Conservation (phyloP, 1,284 basidiomycete species). For the Marasmius tenuissimus region DNA sequence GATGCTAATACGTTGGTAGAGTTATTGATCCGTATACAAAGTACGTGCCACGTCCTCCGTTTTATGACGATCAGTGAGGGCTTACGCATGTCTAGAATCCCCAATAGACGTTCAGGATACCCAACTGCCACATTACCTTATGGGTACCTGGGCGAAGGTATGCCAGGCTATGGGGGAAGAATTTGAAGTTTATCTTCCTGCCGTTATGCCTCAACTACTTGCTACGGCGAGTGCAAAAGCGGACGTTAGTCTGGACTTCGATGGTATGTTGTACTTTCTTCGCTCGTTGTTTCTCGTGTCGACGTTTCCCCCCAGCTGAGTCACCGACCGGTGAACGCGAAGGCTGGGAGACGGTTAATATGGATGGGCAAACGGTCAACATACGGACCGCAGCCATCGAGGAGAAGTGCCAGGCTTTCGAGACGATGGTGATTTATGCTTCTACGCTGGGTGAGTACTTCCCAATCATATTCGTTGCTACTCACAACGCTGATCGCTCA, state of each 20-base stretch:
- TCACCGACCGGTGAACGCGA: slow-evolving; percentile 61
- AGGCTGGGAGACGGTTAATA: slow-evolving; percentile 74
- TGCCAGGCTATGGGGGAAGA: slow-evolving; percentile 79
- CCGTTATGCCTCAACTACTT: slow-evolving; percentile 80
- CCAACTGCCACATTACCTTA: slow-evolving; percentile 67
- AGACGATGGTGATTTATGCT: slow-evolving; percentile 80
- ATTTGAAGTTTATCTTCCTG: slow-evolving; percentile 81
- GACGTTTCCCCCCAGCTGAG: slow-evolving; percentile 23
- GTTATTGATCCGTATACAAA: slow-evolving; percentile 76
- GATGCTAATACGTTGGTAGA: slow-evolving; percentile 76
- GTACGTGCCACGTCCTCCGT: slow-evolving; percentile 34
- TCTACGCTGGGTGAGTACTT: slow-evolving; percentile 57
- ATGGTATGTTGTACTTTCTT: slow-evolving; percentile 44
- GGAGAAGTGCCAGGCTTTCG: slow-evolving; percentile 86
- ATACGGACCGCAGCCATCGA: slow-evolving; percentile 80
- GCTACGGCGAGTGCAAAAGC: slow-evolving; percentile 76
- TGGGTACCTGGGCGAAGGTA: slow-evolving; percentile 81
- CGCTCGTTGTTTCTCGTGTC: not conserved
- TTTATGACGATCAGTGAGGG: too few species aligned
- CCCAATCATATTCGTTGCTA: not conserved
- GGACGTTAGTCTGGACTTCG: slow-evolving; percentile 73
- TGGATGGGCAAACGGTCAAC: slow-evolving; percentile 76
- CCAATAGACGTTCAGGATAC: slow-evolving; percentile 65
- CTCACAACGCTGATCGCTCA: not conserved
- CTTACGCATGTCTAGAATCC: slow-evolving; percentile 42